These are phyloP conservation scores for Gloeophyllum trabeum DNA, from an alignment of 768 basidiomycete species.

Conservation along the genomic window DNA sequence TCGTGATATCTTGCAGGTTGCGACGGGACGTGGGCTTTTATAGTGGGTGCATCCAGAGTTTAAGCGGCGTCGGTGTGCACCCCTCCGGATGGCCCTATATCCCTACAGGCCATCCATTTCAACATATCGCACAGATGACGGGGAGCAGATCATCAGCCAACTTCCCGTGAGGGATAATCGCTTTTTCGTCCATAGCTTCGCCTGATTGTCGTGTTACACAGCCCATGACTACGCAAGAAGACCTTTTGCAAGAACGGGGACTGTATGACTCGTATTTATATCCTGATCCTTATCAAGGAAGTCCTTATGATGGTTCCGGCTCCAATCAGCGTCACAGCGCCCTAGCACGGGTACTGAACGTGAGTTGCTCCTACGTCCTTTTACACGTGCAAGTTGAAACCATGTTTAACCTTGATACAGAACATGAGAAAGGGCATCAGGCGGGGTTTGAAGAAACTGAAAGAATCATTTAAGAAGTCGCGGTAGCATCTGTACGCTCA, in stretches of 20 bases:
- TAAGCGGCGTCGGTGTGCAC: too few relatives aligned
- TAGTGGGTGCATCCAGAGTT: too few relatives aligned
- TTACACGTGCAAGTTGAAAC: neutral
- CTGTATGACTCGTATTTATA: neutral
- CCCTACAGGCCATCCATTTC: too few relatives aligned
- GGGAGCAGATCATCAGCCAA: neutral
- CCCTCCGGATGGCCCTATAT: too few relatives aligned
- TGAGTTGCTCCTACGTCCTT: neutral
- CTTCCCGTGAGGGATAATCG: neutral
- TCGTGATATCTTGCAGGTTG: too few relatives aligned
- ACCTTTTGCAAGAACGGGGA: neutral
- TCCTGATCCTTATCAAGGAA: too few relatives aligned
- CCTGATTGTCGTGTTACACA: too few relatives aligned
- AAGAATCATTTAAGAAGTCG: too few relatives aligned
- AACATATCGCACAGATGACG: neutral
- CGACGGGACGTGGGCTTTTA: too few relatives aligned
- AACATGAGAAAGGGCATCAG: neutral
- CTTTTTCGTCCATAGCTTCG: neutral
- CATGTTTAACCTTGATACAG: neutral
- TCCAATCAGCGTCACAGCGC: neutral
- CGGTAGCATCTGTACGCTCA: too few relatives aligned
- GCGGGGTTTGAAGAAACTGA: too few relatives aligned
- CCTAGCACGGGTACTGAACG: neutral
- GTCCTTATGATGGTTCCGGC: neutral
- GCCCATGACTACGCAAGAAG: neutral